Evolutionary conservation across 768 basidiomycete genomes (phyloP).

Genomic region (Kwoniella dendrophila): DNA sequence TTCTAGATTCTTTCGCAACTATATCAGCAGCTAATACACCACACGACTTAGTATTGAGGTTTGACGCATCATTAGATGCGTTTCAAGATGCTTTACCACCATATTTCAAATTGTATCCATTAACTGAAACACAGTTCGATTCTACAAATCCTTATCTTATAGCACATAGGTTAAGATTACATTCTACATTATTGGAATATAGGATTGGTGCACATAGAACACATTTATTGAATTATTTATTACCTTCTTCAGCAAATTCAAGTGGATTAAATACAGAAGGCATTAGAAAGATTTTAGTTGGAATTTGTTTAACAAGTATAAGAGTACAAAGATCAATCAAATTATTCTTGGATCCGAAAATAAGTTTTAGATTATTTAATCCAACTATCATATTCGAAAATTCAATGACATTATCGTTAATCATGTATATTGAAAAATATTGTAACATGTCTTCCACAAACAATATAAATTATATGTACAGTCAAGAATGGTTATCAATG

Average conservation of each 20-base stretch:
- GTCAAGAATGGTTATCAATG: slow-evolving; percentile 24
- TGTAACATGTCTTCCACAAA: background rate
- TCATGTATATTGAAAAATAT: slow-evolving; percentile 38
- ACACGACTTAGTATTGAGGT: slow-evolving; percentile 39
- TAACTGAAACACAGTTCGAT: slow-evolving; percentile 38
- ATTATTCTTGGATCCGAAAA: slow-evolving; percentile 41
- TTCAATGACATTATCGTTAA: slow-evolving; percentile 34
- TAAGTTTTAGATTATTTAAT: slow-evolving; percentile 41
- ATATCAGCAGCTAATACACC: slow-evolving; percentile 37
- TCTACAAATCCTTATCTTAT: slow-evolving; percentile 37
- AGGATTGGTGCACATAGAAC: slow-evolving; percentile 42
- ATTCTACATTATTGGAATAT: slow-evolving; percentile 36
- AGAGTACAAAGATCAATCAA: slow-evolving; percentile 41
- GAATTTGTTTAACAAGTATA: slow-evolving; percentile 35
- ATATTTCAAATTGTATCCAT: slow-evolving; percentile 40
- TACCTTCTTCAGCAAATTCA: slow-evolving; percentile 24
- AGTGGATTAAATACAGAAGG: background rate
- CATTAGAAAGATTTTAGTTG: slow-evolving; percentile 30
- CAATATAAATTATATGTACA: background rate
- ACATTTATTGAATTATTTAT: slow-evolving; percentile 38
- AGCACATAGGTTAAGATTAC: slow-evolving; percentile 40
- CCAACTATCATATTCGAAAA: slow-evolving; percentile 44
- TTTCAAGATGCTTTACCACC: slow-evolving; percentile 47
- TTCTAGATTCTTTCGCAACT: slow-evolving; percentile 46
- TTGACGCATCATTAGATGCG: slow-evolving; percentile 40